Conservation (phyloP, 148 eudicot species). For the Chenopodium quinoa region DNA sequence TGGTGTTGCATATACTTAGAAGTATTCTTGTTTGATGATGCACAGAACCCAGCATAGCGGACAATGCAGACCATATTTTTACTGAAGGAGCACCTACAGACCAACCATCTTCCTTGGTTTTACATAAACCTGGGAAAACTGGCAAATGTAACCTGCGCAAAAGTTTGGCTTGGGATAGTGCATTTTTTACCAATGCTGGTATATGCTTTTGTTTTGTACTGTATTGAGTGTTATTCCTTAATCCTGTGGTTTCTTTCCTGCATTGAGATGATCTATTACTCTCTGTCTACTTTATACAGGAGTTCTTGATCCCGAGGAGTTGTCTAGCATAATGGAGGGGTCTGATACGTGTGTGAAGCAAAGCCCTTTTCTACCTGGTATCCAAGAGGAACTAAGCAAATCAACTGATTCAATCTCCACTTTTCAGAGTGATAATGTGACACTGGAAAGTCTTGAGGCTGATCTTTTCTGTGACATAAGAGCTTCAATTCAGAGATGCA, state of each 20-base stretch:
- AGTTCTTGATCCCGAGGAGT: conserved; percentile 83
- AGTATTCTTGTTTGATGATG: conserved; percentile 13
- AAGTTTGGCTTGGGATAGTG: conserved; percentile 98
- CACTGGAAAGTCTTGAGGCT: conserved; percentile 70
- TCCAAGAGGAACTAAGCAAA: conserved; percentile 72
- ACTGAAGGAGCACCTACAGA: conserved; percentile 28
- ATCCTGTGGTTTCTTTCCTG: conserved; percentile 12
- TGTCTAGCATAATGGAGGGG: conserved; percentile 80
- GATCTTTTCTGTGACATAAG: conserved; percentile 88
- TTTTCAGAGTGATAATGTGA: conserved; percentile 70
- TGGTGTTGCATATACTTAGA: not conserved
- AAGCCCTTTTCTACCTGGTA: conserved; percentile 56
- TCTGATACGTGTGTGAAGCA: conserved; percentile 37
- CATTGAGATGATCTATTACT: not conserved
- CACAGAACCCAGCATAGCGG: conserved; percentile 19
- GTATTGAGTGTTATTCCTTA: not conserved
- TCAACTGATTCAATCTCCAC: conserved; percentile 83
- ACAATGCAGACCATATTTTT: conserved; percentile 23
- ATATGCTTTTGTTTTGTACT: conserved; percentile 2
- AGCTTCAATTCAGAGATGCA: conserved; percentile 91
- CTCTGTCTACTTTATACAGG: conserved; percentile 43
- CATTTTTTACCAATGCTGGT: conserved; percentile 92
- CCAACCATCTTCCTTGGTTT: conserved; percentile 38
- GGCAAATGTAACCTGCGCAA: conserved; percentile 78
- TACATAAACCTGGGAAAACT: conserved; percentile 34